Evolutionary conservation across 352 stramenopile genomes (phyloP), one percentile per base, ranked within the genome.

Genomic region (Elongisporangium prolatum): DNA sequence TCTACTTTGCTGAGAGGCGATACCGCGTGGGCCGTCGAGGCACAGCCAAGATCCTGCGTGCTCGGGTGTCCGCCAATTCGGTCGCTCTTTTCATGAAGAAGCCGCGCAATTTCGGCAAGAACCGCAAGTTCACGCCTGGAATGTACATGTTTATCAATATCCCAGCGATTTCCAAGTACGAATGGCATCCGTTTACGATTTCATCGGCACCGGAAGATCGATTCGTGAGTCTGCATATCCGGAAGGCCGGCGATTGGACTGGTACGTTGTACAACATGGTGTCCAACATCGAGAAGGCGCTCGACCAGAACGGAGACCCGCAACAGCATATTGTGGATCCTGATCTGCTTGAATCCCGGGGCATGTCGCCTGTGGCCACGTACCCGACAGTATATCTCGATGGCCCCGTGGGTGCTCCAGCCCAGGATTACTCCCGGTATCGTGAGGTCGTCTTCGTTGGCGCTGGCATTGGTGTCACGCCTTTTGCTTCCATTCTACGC

Each of bases 111-210:
- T 89, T 89, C 48, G 59, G 58, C 44, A 84, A 79, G 50, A 56
- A 61, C 7, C 72, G 78, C 40, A 63, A 77, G 5, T 89, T 84
- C 62, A 59, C 77, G 44, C 76, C 81, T 3, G 79, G 81, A 4
- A 89, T 91, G 81, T 97, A 96, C 63, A 74, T 89, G 28, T 96
- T 86, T 57, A 50, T 97, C 17, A 90, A 95, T 51, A 70, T 97
- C 14, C 86, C 87, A 1, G 51, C 72, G 17, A 76, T 97, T 61
- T 91, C 84, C 8, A 63, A 74, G 47, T 78, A 80, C 28, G 77
- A 96, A 69, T 96, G 87, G 87, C 89, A 96, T 72, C 87, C 89
- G 28, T 97, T 96, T 64, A 96, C 83, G 28, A 82, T 97, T 56
- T 93, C 85, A n/a, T 93, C 80, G 4, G 85, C 84, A 0, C 88